Evolutionary conservation across 2,329 filamentous ascomycete genomes (phyloP).

Genomic region (Alternaria arbusti): DNA sequence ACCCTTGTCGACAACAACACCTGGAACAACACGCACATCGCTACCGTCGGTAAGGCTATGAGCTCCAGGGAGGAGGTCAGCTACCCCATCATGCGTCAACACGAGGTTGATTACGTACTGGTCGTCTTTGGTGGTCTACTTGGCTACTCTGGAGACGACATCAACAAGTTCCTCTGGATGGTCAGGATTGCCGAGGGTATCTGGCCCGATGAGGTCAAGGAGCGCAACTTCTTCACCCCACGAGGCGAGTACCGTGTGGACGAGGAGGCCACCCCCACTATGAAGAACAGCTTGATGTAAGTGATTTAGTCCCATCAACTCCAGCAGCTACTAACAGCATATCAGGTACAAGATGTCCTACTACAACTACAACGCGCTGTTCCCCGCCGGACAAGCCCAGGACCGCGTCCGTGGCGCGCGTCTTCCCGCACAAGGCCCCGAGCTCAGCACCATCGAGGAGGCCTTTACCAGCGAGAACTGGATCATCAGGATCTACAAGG

Average conservation of each 20-base stretch:
- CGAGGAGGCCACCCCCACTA: conserved; percentile 88
- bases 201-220: conserved; percentile 99
- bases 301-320: conserved; percentile 43
- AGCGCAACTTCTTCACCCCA: conserved; percentile 92
- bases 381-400: conserved; percentile 86
- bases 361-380: conserved; percentile 93
- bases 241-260: conserved; percentile 96
- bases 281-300: conserved; percentile 99
- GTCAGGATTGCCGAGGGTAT: conserved; percentile 98
- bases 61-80: conserved; percentile 96
- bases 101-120: conserved; percentile 98
- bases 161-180: conserved; percentile 99
- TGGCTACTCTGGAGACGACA: conserved; percentile 97
- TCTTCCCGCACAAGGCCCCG: conserved; percentile 83
- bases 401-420: conserved; percentile 86
- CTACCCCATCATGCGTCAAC: conserved; percentile 97
- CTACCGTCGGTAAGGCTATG: conserved; percentile 99
- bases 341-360: conserved; percentile 99
- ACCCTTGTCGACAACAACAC: conserved; percentile 99
- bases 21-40: conserved; percentile 99
- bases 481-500: conserved; percentile 99
- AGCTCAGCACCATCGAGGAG: conserved; percentile 89
- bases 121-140: conserved; percentile 95
- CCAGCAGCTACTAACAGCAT: conserved; percentile 29
- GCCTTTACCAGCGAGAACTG: conserved; percentile 99